Conservation (phyloP, 345 rosid genomes). For the Ailanthus altissimus region DNA sequence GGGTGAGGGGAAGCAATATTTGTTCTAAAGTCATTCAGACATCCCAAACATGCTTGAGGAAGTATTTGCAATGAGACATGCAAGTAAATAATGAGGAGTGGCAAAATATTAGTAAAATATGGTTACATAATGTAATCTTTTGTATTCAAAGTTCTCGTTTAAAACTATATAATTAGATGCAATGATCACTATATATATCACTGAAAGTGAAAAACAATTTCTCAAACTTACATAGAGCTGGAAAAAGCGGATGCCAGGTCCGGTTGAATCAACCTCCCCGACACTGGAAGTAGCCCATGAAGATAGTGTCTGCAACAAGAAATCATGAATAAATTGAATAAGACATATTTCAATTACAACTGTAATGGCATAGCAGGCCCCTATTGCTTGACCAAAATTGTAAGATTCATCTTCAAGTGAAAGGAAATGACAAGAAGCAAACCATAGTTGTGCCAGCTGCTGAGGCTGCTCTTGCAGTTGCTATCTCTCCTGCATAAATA, state of each 20-base stretch:
- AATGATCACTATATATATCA: not conserved
- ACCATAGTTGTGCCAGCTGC: conserved; percentile 94
- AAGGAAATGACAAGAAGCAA: conserved; percentile 27
- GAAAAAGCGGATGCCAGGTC: conserved; percentile 92
- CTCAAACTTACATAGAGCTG: conserved; percentile 78
- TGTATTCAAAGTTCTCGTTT: not conserved
- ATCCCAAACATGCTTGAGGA: not conserved
- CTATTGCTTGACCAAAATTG: not conserved
- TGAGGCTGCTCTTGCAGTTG: conserved; percentile 90
- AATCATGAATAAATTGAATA: conserved; percentile 11
- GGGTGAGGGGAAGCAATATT: too few relatives aligned
- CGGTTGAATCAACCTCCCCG: conserved; percentile 94
- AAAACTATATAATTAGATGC: not conserved
- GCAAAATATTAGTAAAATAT: not conserved
- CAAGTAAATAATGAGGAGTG: not conserved
- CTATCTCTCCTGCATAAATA: conserved; percentile 76
- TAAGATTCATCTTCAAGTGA: not conserved
- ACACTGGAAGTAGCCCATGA: conserved; percentile 95
- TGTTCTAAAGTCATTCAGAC: not conserved
- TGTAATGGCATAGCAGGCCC: not conserved
- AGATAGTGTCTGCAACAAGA: conserved; percentile 66
- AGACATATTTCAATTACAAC: not conserved
- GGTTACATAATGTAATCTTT: not conserved
- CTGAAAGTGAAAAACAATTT: conserved; percentile 7
- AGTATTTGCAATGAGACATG: not conserved